Evolutionary conservation across 148 eudicot species (phyloP), one percentile per base, ranked within the genome.

Genomic region (Chenopodium berlandieri): DNA sequence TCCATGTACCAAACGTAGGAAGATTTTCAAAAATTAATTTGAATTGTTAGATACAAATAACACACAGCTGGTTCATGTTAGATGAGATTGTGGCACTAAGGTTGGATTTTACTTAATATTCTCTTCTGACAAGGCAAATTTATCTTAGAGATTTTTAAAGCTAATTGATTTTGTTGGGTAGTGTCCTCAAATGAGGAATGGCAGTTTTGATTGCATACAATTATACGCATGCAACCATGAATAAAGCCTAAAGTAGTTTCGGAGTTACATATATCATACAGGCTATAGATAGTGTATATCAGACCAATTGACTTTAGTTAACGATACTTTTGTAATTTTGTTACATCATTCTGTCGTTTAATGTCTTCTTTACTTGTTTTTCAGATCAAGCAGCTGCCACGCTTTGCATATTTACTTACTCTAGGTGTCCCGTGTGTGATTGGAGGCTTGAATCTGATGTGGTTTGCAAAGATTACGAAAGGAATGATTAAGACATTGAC

Each of bases 401-500:
- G 82, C 23, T 47, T 91, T 74, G 94, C 94, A 71, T 93, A 76
- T 81, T 88, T 85, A 86, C 80, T 90, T 73, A 79, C 88, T 82
- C 75, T 90, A 22, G 56, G 78, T 1, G 88, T 85, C 30, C 92
- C 99, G 17, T 86, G 90, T 0, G 80, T 86, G 66, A 76, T 96
- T 81, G 81, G 93, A 19, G 30, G 76, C 48, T 86, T 96, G 92
- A 96, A 96, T 83, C 34, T 88, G 82, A 87, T 90, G 83, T 94
- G 99, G 99, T 94, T 96, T 78, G 83, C 84, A 86, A 96, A 94
- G 89, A 96, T 96, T 17, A 84, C 93, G 48, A 96, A 80, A 84
- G 99, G 99, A 78, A 85, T 96, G 91, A 79, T 96, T 67, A 96
- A 91, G 83, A 92, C 98, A 25, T 80, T 96, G 75, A 14, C 86